Evolutionary conservation across 2,329 filamentous ascomycete genomes (phyloP).

Genomic region (Fusarium staphyleae): DNA sequence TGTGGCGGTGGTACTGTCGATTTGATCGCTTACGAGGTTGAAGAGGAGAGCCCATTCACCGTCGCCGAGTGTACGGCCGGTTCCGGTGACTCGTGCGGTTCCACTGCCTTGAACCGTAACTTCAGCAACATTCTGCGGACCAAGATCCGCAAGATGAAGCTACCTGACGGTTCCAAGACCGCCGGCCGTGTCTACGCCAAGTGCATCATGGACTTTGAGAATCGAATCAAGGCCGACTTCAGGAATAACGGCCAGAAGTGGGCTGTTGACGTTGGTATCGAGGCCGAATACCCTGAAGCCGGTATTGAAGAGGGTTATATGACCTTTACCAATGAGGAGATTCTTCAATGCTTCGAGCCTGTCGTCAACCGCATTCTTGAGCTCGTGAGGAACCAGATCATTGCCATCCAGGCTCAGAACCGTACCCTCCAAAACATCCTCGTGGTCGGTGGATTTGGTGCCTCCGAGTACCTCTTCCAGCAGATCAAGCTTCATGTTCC

Average conservation of each 20-base stretch:
- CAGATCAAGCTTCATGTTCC: conserved; percentile 99
- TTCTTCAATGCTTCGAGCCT: conserved; percentile 97
- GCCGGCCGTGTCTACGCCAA: conserved; percentile 99
- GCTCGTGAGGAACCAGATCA: conserved; percentile 96
- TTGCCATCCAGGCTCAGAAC: conserved; percentile 98
- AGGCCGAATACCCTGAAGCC: conserved; percentile 96
- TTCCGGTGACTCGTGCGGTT: conserved; percentile 96
- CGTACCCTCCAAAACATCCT: conserved; percentile 92
- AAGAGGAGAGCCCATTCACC: conserved; percentile 96
- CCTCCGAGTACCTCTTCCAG: conserved; percentile 98
- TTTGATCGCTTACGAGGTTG: conserved; percentile 98
- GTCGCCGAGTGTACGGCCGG: conserved; percentile 97
- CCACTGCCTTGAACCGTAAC: conserved; percentile 96
- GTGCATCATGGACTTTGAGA: conserved; percentile 99
- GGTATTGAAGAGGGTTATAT: conserved; percentile 99
- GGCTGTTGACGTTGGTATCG: conserved; percentile 98
- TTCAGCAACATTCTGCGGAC: conserved; percentile 98
- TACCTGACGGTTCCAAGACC: conserved; percentile 94
- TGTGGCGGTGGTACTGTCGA: conserved; percentile 98
- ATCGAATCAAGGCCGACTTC: conserved; percentile 99
- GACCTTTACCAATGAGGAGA: conserved; percentile 99
- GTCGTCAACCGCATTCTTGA: conserved; percentile 97
- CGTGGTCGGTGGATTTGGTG: conserved; percentile 97
- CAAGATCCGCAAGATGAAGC: conserved; percentile 99
- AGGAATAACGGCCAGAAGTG: conserved; percentile 99